Conservation (phyloP, 164 flowering plant species). For the Buxus sempervirens region DNA sequence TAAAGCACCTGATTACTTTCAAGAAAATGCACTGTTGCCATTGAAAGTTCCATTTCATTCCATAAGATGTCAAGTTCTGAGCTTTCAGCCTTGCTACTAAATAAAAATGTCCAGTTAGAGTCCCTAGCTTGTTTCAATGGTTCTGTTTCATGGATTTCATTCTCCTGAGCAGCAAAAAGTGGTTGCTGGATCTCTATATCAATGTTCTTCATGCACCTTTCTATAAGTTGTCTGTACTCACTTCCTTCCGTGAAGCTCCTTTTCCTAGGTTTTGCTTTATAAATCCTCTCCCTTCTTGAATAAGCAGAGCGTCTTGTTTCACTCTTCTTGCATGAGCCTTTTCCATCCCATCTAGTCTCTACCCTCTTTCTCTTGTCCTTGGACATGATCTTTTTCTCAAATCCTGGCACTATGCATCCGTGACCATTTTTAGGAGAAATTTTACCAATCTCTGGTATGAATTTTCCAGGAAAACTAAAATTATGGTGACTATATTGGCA, state of each 20-base stretch:
- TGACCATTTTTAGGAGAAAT: background rate
- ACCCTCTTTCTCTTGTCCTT: constrained; percentile 19
- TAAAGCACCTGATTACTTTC: constrained; percentile 43
- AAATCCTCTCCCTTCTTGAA: constrained; percentile 18
- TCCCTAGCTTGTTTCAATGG: constrained; percentile 12
- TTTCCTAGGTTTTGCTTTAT: constrained; percentile 16
- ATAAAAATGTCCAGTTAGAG: background rate
- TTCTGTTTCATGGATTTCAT: constrained; percentile 30
- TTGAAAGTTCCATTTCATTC: constrained; percentile 70
- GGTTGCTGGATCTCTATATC: constrained; percentile 47
- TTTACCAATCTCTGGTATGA: background rate
- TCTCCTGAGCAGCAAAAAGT: constrained; percentile 49
- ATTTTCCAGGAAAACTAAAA: background rate
- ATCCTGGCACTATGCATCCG: background rate
- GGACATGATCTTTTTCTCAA: background rate
- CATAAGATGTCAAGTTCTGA: constrained; percentile 73
- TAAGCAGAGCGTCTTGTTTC: constrained; percentile 8
- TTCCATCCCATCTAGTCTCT: constrained; percentile 19
- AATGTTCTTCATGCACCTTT: constrained; percentile 66
- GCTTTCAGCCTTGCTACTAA: constrained; percentile 34
- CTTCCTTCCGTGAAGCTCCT: constrained; percentile 30
- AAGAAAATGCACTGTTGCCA: constrained; percentile 39
- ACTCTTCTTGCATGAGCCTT: constrained; percentile 6
- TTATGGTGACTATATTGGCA: background rate
- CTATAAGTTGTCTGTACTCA: constrained; percentile 51